A percentile compares a stretch with the other conserved stretches of the same genome.
These are phyloP conservation scores for Phytophthora syringae DNA, from an alignment of 352 stramenopile genomes.

Conservation along the genomic window DNA sequence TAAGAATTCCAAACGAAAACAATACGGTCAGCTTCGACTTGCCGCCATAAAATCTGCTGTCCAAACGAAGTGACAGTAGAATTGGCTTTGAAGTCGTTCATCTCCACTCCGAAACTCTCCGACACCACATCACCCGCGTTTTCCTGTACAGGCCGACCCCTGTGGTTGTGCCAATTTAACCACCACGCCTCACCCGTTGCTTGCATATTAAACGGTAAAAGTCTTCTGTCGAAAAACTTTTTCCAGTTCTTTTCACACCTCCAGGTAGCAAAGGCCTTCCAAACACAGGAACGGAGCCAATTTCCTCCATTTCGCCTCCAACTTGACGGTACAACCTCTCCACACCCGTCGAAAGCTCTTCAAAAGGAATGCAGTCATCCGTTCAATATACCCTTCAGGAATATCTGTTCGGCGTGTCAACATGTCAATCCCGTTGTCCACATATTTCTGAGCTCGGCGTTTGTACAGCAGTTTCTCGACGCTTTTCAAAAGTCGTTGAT, in stretches of 20 bases:
- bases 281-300: conserved; percentile 6
- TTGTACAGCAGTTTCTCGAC: conserved; percentile 28
- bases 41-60: conserved; percentile 54
- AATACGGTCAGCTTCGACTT: conserved; percentile 47
- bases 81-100: conserved; percentile 40
- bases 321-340: conserved; percentile 34
- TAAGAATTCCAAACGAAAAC: conserved; percentile 64
- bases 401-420: background rate
- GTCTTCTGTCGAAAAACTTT: conserved; percentile 30
- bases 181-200: conserved; percentile 38
- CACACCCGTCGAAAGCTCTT: conserved; percentile 28
- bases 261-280: conserved; percentile 26
- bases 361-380: conserved; percentile 18
- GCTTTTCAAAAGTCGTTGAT: conserved; percentile 22
- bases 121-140: conserved; percentile 44
- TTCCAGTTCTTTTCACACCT: conserved; percentile 27
- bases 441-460: background rate
- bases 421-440: background rate
- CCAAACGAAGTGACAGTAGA: conserved; percentile 45
- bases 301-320: conserved; percentile 22
- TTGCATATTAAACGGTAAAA: conserved; percentile 37
- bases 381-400: background rate
- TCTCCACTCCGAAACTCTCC: conserved; percentile 58
- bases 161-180: conserved; percentile 26
- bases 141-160: conserved; percentile 12